phyloP scores from a whole-genome alignment of 2,329 filamentous ascomycete genomes.

The Stachybotrys echinatus region DNA sequence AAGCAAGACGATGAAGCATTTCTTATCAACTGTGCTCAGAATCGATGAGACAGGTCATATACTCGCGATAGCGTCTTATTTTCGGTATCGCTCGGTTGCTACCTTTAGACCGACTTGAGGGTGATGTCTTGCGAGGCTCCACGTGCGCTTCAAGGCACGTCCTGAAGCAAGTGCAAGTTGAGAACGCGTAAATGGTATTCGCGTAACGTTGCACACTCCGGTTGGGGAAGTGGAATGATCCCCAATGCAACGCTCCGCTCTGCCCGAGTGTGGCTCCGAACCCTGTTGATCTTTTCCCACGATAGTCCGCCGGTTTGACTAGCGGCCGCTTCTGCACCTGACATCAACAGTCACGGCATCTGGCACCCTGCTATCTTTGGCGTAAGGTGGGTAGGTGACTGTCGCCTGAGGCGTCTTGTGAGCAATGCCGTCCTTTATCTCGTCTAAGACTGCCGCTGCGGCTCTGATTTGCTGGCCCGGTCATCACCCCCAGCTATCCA shows the following conservation, averaged over 20 bases:
- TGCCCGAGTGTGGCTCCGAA: neutral
- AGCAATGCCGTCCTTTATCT: neutral
- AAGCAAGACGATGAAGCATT: neutral
- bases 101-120: no score
- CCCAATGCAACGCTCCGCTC: neutral
- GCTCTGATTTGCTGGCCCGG: neutral
- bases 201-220: conserved; percentile 3
- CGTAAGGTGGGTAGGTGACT: neutral
- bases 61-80: neutral
- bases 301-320: neutral
- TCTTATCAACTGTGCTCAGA: neutral
- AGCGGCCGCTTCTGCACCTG: neutral
- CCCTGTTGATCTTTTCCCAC: neutral
- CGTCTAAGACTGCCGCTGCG: neutral
- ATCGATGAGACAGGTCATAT: neutral
- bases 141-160: neutral
- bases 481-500: neutral
- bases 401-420: neutral
- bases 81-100: no score
- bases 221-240: neutral
- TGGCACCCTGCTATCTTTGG: no score
- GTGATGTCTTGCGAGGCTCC: neutral
- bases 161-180: neutral
- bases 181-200: neutral
- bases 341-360: neutral